phyloP scores from a whole-genome alignment of 176 grass and related monocot genomes.

The Triticum aestivum region DNA sequence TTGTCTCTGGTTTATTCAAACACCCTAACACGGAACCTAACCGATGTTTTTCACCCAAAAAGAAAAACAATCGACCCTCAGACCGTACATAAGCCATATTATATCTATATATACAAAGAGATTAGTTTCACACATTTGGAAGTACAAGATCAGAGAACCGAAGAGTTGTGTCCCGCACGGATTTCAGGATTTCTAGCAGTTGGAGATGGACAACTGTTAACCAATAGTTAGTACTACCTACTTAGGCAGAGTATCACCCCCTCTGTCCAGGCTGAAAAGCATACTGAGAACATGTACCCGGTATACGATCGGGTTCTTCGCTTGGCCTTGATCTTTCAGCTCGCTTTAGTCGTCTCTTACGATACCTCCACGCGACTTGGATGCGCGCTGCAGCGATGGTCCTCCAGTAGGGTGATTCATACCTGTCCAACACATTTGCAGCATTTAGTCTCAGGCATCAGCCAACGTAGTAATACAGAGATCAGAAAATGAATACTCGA shows the following conservation, averaged over 20 bases:
- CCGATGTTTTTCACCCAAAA: too few species aligned
- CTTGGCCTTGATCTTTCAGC: conserved; percentile 39
- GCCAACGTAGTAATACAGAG: background rate
- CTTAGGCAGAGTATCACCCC: background rate
- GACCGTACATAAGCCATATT: background rate
- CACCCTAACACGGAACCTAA: too few species aligned
- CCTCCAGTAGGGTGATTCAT: conserved; percentile 95
- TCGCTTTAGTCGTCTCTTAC: conserved; percentile 65
- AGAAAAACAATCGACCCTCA: too few species aligned
- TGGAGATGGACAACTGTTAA: background rate
- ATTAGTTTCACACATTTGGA: background rate
- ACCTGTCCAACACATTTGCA: conserved; percentile 42
- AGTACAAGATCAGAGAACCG: background rate
- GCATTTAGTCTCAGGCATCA: background rate
- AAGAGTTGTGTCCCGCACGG: background rate
- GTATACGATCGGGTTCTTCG: conserved; percentile 29
- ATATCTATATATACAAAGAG: conserved; percentile 7
- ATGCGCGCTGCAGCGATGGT: conserved; percentile 72
- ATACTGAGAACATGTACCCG: conserved; percentile 14
- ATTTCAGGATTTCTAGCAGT: background rate
- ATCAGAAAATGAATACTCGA: background rate
- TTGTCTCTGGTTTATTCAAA: too few species aligned
- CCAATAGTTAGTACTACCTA: background rate
- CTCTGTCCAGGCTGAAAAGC: background rate
- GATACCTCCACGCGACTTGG: conserved; percentile 91